Base-by-base conservation (phyloP, 108 stramenopile genomes). In the Chaetoceros tenuissimus region DNA sequence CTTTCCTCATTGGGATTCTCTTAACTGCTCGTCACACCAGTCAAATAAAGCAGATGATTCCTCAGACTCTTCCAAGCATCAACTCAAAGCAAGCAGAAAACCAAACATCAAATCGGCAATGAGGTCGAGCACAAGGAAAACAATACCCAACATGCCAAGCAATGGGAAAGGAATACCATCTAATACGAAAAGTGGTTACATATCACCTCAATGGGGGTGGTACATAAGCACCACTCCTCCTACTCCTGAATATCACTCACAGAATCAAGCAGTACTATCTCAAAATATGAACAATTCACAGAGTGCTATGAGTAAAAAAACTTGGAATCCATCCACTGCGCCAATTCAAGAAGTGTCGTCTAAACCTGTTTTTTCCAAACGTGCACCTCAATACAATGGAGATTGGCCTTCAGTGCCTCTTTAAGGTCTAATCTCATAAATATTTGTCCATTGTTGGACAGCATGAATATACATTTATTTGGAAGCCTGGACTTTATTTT, bases 211-310 rank as follows among this genome's bases (percentile, higher is more conserved):
- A 51, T 85, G 82, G 64, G 87, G 87, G 0, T 89, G 80, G 61
- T 89, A 85, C 53, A 78, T 81, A 3, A 81, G 69, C 55, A 73
- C 79, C 30, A 89, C 87, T 16, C 87, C 87, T 20, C 87, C 87
- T 19, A 85, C 84, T 3, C 79, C 84, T 13, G 81, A 83, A 57
- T 63, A 80, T 57, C 79, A 82, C 56, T 27, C 51, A 24, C 66
- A 68, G 31, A 60, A 63, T 31, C 44, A 23, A 5, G 45, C 67
- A 46, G 24, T 64, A 53, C 40, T 66, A 63, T 50, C 67, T 62
- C 61, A 48, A 65, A 48, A 20, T 28, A 64, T n/a, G 53, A 66
- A 29, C 64, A 20, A 28, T 13, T n/a, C 23, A 48, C 54, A 34
- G 27, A 19, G 5, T 24, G 3, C 20, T 60, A 60, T 52, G 26